Base-by-base conservation (phyloP, 331 rosid genomes). In the Malus hybrid region DNA sequence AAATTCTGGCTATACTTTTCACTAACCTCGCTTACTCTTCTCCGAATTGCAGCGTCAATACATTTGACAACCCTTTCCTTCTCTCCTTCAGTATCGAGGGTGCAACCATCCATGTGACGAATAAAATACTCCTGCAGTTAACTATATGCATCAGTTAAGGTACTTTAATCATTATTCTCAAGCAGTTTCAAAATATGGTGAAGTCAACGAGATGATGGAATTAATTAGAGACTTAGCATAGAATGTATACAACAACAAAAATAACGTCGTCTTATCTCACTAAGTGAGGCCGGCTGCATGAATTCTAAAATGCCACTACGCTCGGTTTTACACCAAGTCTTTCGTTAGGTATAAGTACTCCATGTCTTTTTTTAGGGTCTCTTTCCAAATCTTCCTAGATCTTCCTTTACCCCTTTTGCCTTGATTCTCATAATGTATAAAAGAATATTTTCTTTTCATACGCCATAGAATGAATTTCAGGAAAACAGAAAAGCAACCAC, bases 21-120 rank as follows among this genome's bases (percentile, higher is more conserved):
- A 81, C 81, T 85, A 78, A 88, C 98, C 98, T 89, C 98, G 81
- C 96, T 85, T 52, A 89, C 88, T 89, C 97, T 80, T 93, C 98
- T 89, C 50, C 67, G 87, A 80, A 93, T 93, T 52, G 93, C 97
- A 77, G 97, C 96, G 80, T 91, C 90, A 64, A 93, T 86, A 83
- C 98, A 93, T 88, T 91, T 86, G 80, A 89, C 77, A 42, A 93
- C 93, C 75, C 93, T 84, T 82, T 91, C 97, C 83, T 90, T 84
- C 76, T 91, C 97, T 76, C 89, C 97, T 79, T 89, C 91, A 14
- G 88, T 87, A 75, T 93, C 93, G 52, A 93, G 93, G 12, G 91
- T 93, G 87, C 97, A 91, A 48, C 97, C 97, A 72, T 89, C 97
- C 93, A 84, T 77, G 82, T 91, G 97, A 8, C 96, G 93, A 77